Evolutionary conservation across 2,329 filamentous ascomycete genomes (phyloP).

Genomic region (Colletotrichum tropicicola): DNA sequence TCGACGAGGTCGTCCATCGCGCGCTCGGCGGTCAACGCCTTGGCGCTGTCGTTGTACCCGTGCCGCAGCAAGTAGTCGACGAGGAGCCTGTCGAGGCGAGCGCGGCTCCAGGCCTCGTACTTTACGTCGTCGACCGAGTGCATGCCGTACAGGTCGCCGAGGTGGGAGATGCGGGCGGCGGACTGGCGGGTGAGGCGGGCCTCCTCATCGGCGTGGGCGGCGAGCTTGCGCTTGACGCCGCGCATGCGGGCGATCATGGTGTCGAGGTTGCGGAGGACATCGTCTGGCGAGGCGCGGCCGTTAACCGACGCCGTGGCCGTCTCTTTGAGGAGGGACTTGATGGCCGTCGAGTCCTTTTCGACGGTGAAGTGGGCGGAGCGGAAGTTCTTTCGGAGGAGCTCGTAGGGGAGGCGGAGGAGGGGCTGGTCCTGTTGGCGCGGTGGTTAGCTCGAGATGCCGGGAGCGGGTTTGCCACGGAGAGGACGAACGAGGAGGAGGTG

Average conservation of each 20-base stretch:
- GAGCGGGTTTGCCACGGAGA: neutral
- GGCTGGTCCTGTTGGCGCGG: conserved; percentile 78
- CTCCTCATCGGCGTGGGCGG: conserved; percentile 81
- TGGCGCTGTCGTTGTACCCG: conserved; percentile 83
- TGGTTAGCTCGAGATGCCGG: neutral
- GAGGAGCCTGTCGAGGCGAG: conserved; percentile 82
- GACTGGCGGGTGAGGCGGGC: conserved; percentile 78
- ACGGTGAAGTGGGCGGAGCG: conserved; percentile 82
- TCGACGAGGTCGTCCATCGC: conserved; percentile 85
- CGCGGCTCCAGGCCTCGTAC: conserved; percentile 90
- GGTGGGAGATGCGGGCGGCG: conserved; percentile 79
- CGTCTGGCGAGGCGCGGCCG: conserved; percentile 68
- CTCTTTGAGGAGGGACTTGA: conserved; percentile 70
- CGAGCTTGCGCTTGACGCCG: conserved; percentile 87
- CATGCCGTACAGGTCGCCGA: conserved; percentile 83
- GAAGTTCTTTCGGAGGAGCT: conserved; percentile 94
- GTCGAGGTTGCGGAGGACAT: conserved; percentile 84
- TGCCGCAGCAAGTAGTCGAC: conserved; percentile 92
- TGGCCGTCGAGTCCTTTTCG: conserved; percentile 73
- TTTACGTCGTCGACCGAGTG: conserved; percentile 87
- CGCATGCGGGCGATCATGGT: conserved; percentile 87
- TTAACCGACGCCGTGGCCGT: conserved; percentile 74
- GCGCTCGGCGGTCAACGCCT: conserved; percentile 77
- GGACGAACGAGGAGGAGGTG: conserved; percentile 75
- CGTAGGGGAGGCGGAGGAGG: conserved; percentile 89